phyloP scores from a whole-genome alignment of 78 protist genomes.

The Anaeramoeba flamelloides region DNA sequence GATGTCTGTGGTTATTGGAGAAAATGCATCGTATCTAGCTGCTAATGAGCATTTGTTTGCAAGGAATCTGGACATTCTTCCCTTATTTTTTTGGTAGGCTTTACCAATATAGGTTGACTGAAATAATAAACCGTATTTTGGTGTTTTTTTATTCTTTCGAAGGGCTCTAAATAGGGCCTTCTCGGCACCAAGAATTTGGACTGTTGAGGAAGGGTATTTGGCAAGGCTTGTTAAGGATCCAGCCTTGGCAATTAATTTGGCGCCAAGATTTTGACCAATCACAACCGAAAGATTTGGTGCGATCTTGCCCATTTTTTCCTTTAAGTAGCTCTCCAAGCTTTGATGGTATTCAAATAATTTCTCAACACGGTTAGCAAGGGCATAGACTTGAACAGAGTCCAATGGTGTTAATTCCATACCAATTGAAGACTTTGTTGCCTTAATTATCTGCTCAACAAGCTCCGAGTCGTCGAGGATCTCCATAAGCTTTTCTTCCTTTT shows the following conservation, averaged over 20 bases:
- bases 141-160: constrained; percentile 72
- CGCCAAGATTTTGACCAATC: constrained; percentile 87
- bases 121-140: constrained; percentile 94
- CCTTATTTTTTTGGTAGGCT: constrained; percentile 76
- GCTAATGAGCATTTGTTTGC: constrained; percentile 92
- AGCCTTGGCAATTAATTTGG: constrained; percentile 39
- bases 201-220: constrained; percentile 98
- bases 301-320: constrained; percentile 64
- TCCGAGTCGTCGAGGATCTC: no score
- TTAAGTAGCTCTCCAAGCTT: constrained; percentile 55
- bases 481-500: no score
- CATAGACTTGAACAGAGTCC: constrained; percentile 55
- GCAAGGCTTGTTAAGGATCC: constrained; percentile 76
- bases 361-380: constrained; percentile 68
- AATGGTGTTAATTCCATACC: constrained; percentile 54
- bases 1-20: constrained; percentile 16
- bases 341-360: constrained; percentile 62
- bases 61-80: constrained; percentile 87
- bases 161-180: constrained; percentile 98
- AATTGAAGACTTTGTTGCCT: constrained; percentile 63
- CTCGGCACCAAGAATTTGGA: constrained; percentile 99
- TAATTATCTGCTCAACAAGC: constrained; percentile 18
- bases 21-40: constrained; percentile 82
- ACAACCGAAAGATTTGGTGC: constrained; percentile 91
- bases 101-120: constrained; percentile 72